Base-by-base conservation (phyloP, 441 rosid genomes). In the Francoa sonchifolia region DNA sequence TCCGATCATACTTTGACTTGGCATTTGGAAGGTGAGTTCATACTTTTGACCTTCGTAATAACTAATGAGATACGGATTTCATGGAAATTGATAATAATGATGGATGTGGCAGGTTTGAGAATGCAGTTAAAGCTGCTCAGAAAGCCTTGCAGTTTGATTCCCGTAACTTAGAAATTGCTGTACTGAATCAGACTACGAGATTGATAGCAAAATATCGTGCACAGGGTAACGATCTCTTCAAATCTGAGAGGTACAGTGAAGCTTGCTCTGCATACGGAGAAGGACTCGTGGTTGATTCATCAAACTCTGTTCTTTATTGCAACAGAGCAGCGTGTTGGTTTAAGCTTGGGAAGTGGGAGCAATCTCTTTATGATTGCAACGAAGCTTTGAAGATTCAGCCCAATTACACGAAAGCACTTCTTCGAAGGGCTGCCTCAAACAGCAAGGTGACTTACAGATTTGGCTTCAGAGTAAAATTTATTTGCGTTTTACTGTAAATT, bases 241-340 rank as follows among this genome's bases (percentile, higher is more conserved):
- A 50, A 22, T 50, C 63, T 1, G 72, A 71, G 47, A 70, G 71
- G 52, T 73, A 63, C 19, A 48, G 66, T 0, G 83, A 79, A 50
- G 88, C 88, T 12, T 70, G 76, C 62, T 57, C 57, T 28, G 83
- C 80, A 30, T 79, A 75, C 33, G 83, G 78, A 22, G 88, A 73
- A 36, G 88, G 88, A 46, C 81, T 79, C 6, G 73, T 53, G 36
- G 44, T 57, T 35, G 73, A 75, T 54, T 63, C 39, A 30, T 66
- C 32, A 48, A 79, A 64, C 52, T 68, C 80, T 3, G 73, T 75
- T 63, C 68, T 79, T 30, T 75, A 72, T 52, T 79, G 83, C 63
- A 79, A 79, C 33, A 62, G 88, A 71, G 88, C 88, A 8, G 73
- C 71, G 33, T 79, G 83, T 57, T 79, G 78, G 88, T 75, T 65